phyloP scores from a whole-genome alignment of 2,329 filamentous ascomycete species.

The Atkinsonella texensis region DNA sequence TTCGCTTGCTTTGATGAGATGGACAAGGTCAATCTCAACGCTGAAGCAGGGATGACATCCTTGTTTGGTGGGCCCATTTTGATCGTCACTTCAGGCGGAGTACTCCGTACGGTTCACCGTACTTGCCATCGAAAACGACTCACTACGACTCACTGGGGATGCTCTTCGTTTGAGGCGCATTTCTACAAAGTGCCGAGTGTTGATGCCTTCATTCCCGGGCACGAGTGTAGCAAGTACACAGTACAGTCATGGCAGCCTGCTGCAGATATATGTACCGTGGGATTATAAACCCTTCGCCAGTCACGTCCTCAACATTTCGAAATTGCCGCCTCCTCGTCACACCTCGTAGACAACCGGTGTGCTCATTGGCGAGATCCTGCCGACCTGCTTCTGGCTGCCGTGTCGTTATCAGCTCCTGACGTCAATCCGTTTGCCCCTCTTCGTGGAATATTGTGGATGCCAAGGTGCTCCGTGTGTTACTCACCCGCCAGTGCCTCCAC shows the following conservation, averaged over 20 bases:
- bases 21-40: no score
- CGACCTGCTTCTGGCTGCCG: background rate
- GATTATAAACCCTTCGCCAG: background rate
- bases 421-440: constrained; percentile 4
- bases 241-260: no score
- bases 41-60: no score
- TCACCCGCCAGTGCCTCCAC: background rate
- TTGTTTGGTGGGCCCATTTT: background rate
- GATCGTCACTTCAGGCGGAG: background rate
- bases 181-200: no score
- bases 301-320: background rate
- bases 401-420: background rate
- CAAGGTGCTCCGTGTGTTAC: background rate
- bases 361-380: background rate
- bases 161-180: background rate
- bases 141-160: no score
- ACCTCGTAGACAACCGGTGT: background rate
- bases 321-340: background rate
- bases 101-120: background rate
- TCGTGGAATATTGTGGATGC: background rate
- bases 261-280: no score
- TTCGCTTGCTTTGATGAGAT: no score
- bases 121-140: background rate
- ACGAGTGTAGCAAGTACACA: no score
- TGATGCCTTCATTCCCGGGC: no score